A percentile compares a stretch with the other conserved stretches of the same genome.
Evolutionary conservation across 1,284 basidiomycete species (phyloP).

Genomic region (Ganoderma lingzhi): DNA sequence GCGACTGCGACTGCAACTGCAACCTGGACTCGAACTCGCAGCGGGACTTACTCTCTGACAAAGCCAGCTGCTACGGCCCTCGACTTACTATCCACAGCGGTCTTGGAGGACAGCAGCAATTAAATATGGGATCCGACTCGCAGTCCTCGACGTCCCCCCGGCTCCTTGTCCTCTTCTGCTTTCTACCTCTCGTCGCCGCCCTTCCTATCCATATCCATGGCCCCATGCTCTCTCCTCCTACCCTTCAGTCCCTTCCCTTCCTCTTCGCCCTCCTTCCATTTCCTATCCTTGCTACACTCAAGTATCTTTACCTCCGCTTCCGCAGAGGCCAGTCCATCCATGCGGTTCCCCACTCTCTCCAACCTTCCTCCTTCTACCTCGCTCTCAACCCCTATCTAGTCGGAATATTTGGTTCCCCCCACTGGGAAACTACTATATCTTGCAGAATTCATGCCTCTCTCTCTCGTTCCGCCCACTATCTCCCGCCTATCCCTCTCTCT

Average conservation of each 20-base stretch:
- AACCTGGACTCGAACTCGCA: too few relatives aligned
- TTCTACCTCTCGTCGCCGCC: neutral
- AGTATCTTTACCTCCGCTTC: conserved; percentile 32
- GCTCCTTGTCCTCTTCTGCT: conserved; percentile 6
- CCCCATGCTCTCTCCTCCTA: neutral
- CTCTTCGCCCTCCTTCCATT: conserved; percentile 29
- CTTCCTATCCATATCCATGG: conserved; percentile 11
- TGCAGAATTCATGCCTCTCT: conserved; percentile 12
- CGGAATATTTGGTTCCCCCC: conserved; percentile 34
- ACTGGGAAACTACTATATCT: conserved; percentile 35
- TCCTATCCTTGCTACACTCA: conserved; percentile 28
- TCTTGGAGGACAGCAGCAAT: too few relatives aligned
- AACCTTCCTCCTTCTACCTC: conserved; percentile 8
- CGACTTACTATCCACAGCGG: too few relatives aligned
- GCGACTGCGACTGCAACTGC: too few relatives aligned
- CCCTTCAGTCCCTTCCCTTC: conserved; percentile 10
- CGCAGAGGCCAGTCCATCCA: conserved; percentile 32
- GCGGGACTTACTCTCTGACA: too few relatives aligned
- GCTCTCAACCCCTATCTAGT: conserved; percentile 32
- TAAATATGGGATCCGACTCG: neutral
- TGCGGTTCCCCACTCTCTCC: conserved; percentile 6
- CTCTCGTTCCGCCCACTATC: neutral
- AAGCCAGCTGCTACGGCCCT: too few relatives aligned
- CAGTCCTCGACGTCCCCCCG: neutral
- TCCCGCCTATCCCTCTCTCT: conserved; percentile 15